Evolutionary conservation across 345 rosid species (phyloP), one percentile per base, ranked within the genome.

Genomic region (Camelina neglecta): DNA sequence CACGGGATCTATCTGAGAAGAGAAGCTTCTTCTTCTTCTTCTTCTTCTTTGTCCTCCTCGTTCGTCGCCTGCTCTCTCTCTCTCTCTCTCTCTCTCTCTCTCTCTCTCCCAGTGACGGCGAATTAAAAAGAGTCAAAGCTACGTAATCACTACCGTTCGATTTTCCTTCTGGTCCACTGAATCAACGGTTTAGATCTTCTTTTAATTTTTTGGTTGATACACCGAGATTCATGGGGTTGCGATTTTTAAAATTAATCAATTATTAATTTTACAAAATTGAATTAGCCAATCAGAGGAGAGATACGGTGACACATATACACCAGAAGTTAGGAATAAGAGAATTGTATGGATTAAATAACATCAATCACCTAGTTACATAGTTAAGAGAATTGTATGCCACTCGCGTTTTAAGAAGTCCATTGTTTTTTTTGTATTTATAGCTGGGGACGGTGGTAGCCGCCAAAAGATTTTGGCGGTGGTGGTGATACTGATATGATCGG

Each of bases 61-160:
- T 60, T 26, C 50, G 33, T 60, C 23, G 69, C 55, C 23, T 60
- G 45, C 60, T 56, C 48, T 38, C 74, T 51, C 72, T 44, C 57
- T 18, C 18, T 48, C 74, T 51, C 72, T 44, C n/a, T 44, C 57
- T 18, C 18, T 48, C 74, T 51, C 72, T 44, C n/a, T 44, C 53
- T 55, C 48, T 57, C 74, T 51, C 72, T 49, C 57, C 38, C 8
- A 39, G 72, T 45, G 58, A 21, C 67, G 60, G 67, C 79, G 45
- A 60, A 49, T 60, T 71, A 47, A 49, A 76, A 76, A 60, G 35
- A 77, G 72, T 71, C 67, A 65, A 77, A 65, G 39, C 3, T 41
- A 55, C 64, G 23, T 2, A 38, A 82, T 79, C 38, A 33, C 0
- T 1, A 38, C 81, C 81, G 81, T 73, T 55, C 23, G 45, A 55